These are phyloP conservation scores for Eutypella sp. DNA, from an alignment of 2,329 filamentous ascomycete species.

Conservation along the genomic window DNA sequence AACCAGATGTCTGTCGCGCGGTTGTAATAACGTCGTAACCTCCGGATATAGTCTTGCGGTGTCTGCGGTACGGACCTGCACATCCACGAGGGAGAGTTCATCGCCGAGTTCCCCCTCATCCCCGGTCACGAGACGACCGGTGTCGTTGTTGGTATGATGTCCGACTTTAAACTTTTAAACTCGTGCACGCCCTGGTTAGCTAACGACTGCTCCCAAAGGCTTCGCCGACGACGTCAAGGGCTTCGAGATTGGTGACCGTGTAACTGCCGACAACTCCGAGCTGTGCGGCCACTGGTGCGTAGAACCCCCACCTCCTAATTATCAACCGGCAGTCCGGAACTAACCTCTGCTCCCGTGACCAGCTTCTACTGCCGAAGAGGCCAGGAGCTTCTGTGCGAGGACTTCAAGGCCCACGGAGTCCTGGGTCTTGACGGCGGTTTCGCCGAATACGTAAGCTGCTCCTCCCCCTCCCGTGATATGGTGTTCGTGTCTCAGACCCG, in stretches of 20 bases:
- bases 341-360: conserved; percentile 6
- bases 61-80: conserved; percentile 40
- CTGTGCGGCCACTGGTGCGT: conserved; percentile 59
- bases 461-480: conserved; percentile 37
- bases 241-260: conserved; percentile 58
- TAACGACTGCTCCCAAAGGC: conserved; percentile 13
- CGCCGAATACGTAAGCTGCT: conserved; percentile 53
- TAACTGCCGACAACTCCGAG: conserved; percentile 60
- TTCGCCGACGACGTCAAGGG: conserved; percentile 47
- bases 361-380: conserved; percentile 67
- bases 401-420: conserved; percentile 63
- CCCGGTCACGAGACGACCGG: conserved; percentile 66
- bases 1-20: neutral
- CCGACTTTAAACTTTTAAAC: conserved; percentile 9
- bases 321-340: neutral
- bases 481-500: conserved; percentile 30
- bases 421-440: conserved; percentile 63
- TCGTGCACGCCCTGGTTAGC: neutral
- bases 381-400: conserved; percentile 63
- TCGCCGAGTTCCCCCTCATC: conserved; percentile 58
- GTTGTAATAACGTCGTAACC: conserved; percentile 8
- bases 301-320: neutral
- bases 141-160: conserved; percentile 49
- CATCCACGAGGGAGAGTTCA: conserved; percentile 66
- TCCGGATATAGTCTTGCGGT: conserved; percentile 24